Evolutionary conservation across 371 early-diverging fungal genomes (phyloP).

Genomic region (Lichtheimia corymbifera): DNA sequence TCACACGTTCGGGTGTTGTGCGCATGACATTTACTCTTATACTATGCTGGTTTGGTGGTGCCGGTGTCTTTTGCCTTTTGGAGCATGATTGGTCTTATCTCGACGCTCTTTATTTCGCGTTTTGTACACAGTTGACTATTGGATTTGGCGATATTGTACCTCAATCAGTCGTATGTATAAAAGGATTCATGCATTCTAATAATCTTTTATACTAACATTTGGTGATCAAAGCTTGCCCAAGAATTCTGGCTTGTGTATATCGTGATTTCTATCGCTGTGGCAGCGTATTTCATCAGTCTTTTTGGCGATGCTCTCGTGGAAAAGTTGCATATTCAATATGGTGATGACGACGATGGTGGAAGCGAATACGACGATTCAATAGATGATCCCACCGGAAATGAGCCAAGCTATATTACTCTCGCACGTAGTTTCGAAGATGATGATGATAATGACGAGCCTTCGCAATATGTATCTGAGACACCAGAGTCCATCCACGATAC

Average conservation of each 20-base stretch:
- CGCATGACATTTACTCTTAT: constrained; percentile 16
- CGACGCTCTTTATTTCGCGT: constrained; percentile 22
- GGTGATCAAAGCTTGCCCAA: constrained; percentile 19
- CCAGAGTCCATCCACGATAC: not conserved
- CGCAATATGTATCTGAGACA: not conserved
- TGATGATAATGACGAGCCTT: not conserved
- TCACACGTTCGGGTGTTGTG: constrained; percentile 18
- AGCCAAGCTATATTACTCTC: not conserved
- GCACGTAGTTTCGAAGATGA: not conserved
- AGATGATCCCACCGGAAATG: not conserved
- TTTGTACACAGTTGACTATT: constrained; percentile 24
- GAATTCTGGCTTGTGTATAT: constrained; percentile 29
- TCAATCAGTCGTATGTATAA: constrained; percentile 19
- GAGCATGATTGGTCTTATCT: constrained; percentile 23
- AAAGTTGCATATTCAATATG: constrained; percentile 18
- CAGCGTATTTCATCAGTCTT: constrained; percentile 25
- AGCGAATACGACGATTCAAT: not conserved
- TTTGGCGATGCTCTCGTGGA: constrained; percentile 21
- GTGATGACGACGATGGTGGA: constrained; percentile 3
- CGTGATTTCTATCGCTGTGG: constrained; percentile 22
- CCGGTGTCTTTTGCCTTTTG: constrained; percentile 19
- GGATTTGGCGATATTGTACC: constrained; percentile 30
- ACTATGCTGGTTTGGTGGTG: constrained; percentile 24
- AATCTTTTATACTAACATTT: not conserved
- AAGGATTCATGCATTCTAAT: not conserved